These are phyloP conservation scores for Pseudocercospora eumusae DNA, from an alignment of 2,329 filamentous ascomycete species.

Conservation along the genomic window DNA sequence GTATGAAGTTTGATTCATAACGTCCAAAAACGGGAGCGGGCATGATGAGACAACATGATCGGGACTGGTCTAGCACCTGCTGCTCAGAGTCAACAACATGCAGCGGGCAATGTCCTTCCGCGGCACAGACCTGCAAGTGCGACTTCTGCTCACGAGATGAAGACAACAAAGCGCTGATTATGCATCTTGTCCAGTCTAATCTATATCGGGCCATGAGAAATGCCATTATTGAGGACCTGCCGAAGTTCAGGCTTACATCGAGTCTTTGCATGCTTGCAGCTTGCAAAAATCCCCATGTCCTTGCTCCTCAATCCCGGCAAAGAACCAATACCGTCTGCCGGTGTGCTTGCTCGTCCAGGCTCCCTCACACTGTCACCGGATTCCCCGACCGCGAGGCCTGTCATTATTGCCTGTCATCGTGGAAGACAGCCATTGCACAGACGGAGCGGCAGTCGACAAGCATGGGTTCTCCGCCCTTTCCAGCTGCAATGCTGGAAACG, in stretches of 20 bases:
- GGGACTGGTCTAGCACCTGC: not conserved
- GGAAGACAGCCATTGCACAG: conserved; percentile 20
- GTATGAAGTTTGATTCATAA: conserved; percentile 7
- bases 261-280: conserved; percentile 9
- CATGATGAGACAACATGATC: conserved; percentile 1
- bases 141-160: not conserved
- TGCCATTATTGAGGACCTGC: not conserved
- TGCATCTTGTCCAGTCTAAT: not conserved
- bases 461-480: conserved; percentile 23
- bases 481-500: conserved; percentile 10
- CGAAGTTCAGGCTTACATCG: conserved; percentile 19
- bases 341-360: conserved; percentile 4
- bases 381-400: conserved; percentile 19
- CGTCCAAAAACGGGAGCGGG: not conserved
- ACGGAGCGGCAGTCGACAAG: conserved; percentile 19
- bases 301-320: not conserved
- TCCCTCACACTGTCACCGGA: conserved; percentile 10
- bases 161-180: not conserved
- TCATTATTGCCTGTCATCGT: conserved; percentile 9
- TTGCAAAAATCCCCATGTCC: not conserved
- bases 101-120: not conserved
- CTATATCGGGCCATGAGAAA: not conserved
- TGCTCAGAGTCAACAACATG: conserved; percentile 3
- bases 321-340: conserved; percentile 3
- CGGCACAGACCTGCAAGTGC: conserved; percentile 2